These are phyloP conservation scores for Cadophora gregata DNA, from an alignment of 2,329 filamentous ascomycete species.

Conservation along the genomic window DNA sequence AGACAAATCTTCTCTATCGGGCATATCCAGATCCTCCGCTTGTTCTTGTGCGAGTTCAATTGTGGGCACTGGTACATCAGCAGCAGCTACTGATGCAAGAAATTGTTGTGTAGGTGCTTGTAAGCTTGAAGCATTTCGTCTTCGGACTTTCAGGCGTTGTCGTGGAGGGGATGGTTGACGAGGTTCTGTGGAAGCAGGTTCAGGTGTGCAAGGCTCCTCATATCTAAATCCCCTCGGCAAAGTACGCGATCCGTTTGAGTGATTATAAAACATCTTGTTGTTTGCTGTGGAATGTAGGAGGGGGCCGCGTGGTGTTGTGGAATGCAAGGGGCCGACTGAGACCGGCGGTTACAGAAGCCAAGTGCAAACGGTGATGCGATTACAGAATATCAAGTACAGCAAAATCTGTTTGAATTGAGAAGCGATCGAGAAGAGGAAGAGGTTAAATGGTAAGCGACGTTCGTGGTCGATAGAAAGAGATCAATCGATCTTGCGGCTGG, in stretches of 20 bases:
- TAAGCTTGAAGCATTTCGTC: conserved; percentile 42
- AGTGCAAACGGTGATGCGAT: conserved; percentile 10
- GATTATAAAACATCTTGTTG: conserved; percentile 37
- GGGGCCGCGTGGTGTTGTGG: conserved; percentile 13
- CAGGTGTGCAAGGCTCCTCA: conserved; percentile 41
- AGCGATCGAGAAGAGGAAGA: conserved; percentile 1
- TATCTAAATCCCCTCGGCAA: conserved; percentile 44
- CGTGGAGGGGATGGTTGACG: conserved; percentile 41
- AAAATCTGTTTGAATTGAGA: not conserved
- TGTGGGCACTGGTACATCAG: conserved; percentile 68
- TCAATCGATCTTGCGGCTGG: not conserved
- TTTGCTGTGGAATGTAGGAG: conserved; percentile 30
- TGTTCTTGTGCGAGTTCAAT: conserved; percentile 61
- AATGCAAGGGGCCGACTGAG: conserved; percentile 21
- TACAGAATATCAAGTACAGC: not conserved
- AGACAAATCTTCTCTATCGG: conserved; percentile 31
- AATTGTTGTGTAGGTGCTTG: conserved; percentile 68
- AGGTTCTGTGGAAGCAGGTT: conserved; percentile 34
- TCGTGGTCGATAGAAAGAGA: not conserved
- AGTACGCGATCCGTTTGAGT: conserved; percentile 40
- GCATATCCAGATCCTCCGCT: conserved; percentile 38
- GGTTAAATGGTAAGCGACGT: not conserved
- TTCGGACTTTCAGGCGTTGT: conserved; percentile 41
- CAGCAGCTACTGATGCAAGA: conserved; percentile 69
- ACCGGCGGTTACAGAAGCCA: not conserved